Conservation (phyloP, 345 rosid genomes). For the Eucalyptus curtisii region DNA sequence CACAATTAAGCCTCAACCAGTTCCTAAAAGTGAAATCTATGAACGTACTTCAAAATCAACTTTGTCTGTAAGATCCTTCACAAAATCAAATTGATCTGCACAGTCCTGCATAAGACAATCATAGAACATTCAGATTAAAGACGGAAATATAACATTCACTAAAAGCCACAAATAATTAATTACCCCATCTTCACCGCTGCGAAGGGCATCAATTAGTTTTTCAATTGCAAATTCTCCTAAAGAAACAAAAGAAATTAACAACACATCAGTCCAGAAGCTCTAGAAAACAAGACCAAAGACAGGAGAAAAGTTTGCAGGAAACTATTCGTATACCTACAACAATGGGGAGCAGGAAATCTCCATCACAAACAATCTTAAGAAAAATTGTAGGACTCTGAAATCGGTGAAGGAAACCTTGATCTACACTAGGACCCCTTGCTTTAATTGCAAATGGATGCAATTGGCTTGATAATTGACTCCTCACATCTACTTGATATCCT, state of each 20-base stretch:
- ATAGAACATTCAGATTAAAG: not conserved
- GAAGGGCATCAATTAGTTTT: conserved; percentile 30
- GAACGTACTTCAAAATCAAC: conserved; percentile 61
- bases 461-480: conserved; percentile 13
- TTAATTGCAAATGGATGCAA: conserved; percentile 1
- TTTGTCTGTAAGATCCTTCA: conserved; percentile 38
- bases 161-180: not conserved
- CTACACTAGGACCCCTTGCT: conserved; percentile 5
- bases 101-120: conserved; percentile 29
- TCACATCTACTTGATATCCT: conserved; percentile 22
- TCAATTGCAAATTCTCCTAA: conserved; percentile 75
- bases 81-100: conserved; percentile 69
- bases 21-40: not conserved
- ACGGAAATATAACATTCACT: not conserved
- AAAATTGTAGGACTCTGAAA: conserved; percentile 78
- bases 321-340: conserved; percentile 32
- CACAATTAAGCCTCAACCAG: not conserved
- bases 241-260: not conserved
- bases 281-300: not conserved
- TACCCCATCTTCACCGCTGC: conserved; percentile 37
- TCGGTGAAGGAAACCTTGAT: conserved; percentile 39
- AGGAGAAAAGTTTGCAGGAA: not conserved
- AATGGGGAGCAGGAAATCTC: conserved; percentile 73
- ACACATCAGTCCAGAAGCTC: not conserved
- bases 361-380: conserved; percentile 81